Evolutionary conservation across 163 green algal genomes (phyloP).

Genomic region (Scenedesmus sp.): DNA sequence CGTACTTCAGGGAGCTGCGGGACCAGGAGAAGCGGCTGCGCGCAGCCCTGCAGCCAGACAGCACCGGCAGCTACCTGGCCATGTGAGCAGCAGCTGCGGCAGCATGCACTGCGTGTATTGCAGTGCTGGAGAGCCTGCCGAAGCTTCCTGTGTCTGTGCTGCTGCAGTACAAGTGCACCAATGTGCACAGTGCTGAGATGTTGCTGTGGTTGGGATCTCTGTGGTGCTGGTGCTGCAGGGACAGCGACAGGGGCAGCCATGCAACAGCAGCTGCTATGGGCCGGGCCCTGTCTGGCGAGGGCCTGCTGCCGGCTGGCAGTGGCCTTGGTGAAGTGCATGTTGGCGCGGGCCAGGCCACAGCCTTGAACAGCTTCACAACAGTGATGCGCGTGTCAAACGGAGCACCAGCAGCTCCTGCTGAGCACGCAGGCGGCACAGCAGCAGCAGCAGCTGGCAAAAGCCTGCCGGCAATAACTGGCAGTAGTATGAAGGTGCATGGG

Average conservation of each 20-base stretch:
- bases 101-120: background rate
- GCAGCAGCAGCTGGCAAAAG: conserved; percentile 12
- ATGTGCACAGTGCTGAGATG: too few relatives aligned
- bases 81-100: conserved; percentile 19
- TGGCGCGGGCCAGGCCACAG: background rate
- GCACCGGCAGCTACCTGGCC: conserved; percentile 21
- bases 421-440: background rate
- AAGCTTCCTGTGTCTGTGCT: background rate
- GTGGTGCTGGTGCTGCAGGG: conserved; percentile 21
- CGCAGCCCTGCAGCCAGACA: conserved; percentile 43
- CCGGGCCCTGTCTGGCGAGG: background rate
- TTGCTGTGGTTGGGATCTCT: too few relatives aligned
- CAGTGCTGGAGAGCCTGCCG: too few relatives aligned
- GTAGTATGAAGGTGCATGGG: conserved; percentile 39
- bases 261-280: conserved; percentile 11
- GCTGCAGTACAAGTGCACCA: too few relatives aligned
- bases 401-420: background rate
- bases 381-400: background rate
- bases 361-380: conserved; percentile 42
- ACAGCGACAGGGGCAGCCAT: conserved; percentile 26
- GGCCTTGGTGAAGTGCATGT: conserved; percentile 29
- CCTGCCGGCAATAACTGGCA: conserved; percentile 45
- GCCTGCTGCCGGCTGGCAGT: conserved; percentile 14
- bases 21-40: conserved; percentile 36
- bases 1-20: conserved; percentile 76